These are phyloP conservation scores for Strigomonas oncopelti DNA, from an alignment of 208 protist species.

Conservation along the genomic window DNA sequence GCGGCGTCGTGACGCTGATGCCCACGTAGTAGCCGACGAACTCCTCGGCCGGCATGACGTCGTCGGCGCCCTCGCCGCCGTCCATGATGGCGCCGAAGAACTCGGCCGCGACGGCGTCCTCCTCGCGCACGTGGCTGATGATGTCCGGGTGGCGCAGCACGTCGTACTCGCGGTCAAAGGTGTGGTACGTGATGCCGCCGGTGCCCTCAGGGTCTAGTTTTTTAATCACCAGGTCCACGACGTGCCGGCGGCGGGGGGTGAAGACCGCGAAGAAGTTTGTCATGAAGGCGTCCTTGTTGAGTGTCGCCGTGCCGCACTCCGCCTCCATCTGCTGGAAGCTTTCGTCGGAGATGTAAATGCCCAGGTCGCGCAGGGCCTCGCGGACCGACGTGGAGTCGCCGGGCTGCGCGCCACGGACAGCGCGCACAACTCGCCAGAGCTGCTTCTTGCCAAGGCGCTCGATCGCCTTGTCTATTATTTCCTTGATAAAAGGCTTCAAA, in stretches of 20 bases:
- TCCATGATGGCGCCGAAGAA: slow-evolving; percentile 58
- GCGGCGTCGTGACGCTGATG: slow-evolving; percentile 39
- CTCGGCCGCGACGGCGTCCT: slow-evolving; percentile 38
- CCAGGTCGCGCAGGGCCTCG: slow-evolving; percentile 56
- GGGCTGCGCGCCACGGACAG: slow-evolving; percentile 26
- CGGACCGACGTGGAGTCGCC: slow-evolving; percentile 33
- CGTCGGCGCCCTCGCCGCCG: slow-evolving; percentile 16
- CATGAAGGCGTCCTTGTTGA: slow-evolving; percentile 29
- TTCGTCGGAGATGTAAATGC: slow-evolving; percentile 65
- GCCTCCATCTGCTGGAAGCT: slow-evolving; percentile 37
- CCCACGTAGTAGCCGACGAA: slow-evolving; percentile 67
- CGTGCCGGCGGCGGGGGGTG: slow-evolving; percentile 54
- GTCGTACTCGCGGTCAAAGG: slow-evolving; percentile 58
- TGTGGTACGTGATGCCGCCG: slow-evolving; percentile 38
- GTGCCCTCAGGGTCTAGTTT: slow-evolving; percentile 50
- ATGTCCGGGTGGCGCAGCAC: slow-evolving; percentile 72
- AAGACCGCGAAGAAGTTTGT: slow-evolving; percentile 36
- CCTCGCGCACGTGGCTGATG: slow-evolving; percentile 29
- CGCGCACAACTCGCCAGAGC: slow-evolving; percentile 56
- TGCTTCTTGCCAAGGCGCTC: slow-evolving; percentile 65
- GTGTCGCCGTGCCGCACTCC: slow-evolving; percentile 16
- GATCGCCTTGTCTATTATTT: slow-evolving; percentile 52
- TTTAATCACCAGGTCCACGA: slow-evolving; percentile 54
- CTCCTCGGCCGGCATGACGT: slow-evolving; percentile 49
- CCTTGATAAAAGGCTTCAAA: slow-evolving; percentile 19